A percentile compares a stretch with the other conserved stretches of the same genome.
Conservation (phyloP, 169 alveolate genomes). For the Plasmodium coatneyi region DNA sequence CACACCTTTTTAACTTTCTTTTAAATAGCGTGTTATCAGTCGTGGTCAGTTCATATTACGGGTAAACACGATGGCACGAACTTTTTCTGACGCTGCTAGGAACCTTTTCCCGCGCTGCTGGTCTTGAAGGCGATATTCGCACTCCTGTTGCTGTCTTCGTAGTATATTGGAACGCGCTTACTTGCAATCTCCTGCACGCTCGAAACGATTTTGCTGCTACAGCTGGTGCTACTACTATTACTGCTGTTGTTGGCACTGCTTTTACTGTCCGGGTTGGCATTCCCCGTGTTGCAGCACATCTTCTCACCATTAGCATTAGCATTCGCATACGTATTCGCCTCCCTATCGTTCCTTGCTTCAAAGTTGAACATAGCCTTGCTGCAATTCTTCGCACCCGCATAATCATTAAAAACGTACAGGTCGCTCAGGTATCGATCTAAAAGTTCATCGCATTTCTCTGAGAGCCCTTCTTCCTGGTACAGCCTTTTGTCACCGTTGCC, state of each 20-base stretch:
- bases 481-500: background rate
- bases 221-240: background rate
- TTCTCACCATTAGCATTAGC: background rate
- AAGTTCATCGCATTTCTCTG: background rate
- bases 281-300: background rate
- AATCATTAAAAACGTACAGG: conserved; percentile 26
- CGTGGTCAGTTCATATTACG: background rate
- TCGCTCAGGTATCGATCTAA: conserved; percentile 21
- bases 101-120: background rate
- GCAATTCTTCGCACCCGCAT: conserved; percentile 10
- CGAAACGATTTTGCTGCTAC: background rate
- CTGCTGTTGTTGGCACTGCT: background rate
- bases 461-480: background rate
- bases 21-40: background rate
- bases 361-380: conserved; percentile 6
- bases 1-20: background rate
- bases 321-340: background rate
- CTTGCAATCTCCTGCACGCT: background rate
- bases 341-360: conserved; percentile 7
- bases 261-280: background rate
- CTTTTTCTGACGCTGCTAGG: background rate
- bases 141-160: background rate
- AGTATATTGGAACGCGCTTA: background rate
- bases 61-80: background rate
- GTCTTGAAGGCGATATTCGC: background rate